Evolutionary conservation across 208 protist genomes (phyloP), one percentile per base, ranked within the genome.

Genomic region (Leishmania arabica): DNA sequence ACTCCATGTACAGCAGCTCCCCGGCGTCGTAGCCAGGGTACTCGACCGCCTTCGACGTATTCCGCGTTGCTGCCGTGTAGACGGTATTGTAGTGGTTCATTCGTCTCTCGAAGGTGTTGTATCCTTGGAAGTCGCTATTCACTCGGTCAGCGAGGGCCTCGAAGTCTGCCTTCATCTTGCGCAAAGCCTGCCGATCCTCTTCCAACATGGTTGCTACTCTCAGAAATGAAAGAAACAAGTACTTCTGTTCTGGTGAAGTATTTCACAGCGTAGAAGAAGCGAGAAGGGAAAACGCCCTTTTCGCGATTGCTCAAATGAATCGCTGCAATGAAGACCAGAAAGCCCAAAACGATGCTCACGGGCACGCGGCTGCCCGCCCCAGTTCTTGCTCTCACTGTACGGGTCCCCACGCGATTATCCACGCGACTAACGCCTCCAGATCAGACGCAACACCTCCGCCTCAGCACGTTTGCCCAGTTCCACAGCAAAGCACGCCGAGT

Each of bases 61-160:
- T 94, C 17, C 92, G 92, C 60, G 92, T 96, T 21, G 92, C 93
- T 7, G 89, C 90, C 1, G 82, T 96, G 83, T 96, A 98, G 3
- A 98, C 95, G 0, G 92, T 96, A 74, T 84, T 90, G 75, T 97
- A 98, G 81, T 97, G 91, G 69, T 94, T 94, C 92, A 98, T 97
- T 17, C 87, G 87, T 31, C 82, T 81, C 75, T 87, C 87, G 77
- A 90, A 93, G 58, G 84, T 90, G 58, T 84, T 90, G 80, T 90
- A 88, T 51, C 81, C 78, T 78, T 91, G 91, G 65, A 94, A 94
- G 68, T 93, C 90, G 64, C 86, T 90, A 54, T 95, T 89, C 9
- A 84, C 85, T 37, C 92, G 75, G 53, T 93, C 84, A 24, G 92
- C 91, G n/a, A 98, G 83, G 0, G 83, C 87, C 81, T 96, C 93